Conservation (phyloP, 2,329 filamentous ascomycete species). For the Fusarium pilosicola region DNA sequence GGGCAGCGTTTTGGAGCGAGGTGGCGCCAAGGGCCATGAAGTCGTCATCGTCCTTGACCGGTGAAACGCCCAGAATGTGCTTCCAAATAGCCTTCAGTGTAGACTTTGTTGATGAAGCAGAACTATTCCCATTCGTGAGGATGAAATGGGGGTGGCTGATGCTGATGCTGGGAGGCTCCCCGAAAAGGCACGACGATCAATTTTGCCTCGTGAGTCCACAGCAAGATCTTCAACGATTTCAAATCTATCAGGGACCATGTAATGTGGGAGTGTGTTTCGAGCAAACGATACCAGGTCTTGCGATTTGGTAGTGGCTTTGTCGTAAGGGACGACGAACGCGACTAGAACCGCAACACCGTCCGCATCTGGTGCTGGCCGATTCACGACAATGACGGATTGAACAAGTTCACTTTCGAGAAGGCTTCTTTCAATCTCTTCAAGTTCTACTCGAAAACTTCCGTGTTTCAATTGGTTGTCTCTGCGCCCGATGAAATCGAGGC, state of each 20-base stretch:
- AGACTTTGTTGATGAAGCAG: neutral
- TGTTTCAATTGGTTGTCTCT: constrained; percentile 2
- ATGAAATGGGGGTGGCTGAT: neutral
- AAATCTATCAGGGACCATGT: neutral
- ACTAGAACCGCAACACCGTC: neutral
- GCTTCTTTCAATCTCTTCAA: neutral
- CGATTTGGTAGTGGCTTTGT: neutral
- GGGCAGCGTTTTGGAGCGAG: constrained; percentile 1
- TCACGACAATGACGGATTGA: neutral
- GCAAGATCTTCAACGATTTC: neutral
- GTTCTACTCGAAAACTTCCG: neutral
- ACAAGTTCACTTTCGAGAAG: neutral
- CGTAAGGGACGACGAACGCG: neutral
- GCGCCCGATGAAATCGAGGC: neutral
- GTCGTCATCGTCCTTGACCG: neutral
- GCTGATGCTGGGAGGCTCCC: neutral
- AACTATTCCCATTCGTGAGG: neutral
- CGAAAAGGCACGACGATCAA: neutral
- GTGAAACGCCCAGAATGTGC: neutral
- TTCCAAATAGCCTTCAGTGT: neutral
- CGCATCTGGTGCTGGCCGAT: neutral
- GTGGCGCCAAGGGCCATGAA: constrained; percentile 1
- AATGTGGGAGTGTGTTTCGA: neutral
- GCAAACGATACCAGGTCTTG: neutral
- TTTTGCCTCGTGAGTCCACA: neutral